phyloP scores from a whole-genome alignment of 2,329 filamentous ascomycete species.

The Didymella lethalis region DNA sequence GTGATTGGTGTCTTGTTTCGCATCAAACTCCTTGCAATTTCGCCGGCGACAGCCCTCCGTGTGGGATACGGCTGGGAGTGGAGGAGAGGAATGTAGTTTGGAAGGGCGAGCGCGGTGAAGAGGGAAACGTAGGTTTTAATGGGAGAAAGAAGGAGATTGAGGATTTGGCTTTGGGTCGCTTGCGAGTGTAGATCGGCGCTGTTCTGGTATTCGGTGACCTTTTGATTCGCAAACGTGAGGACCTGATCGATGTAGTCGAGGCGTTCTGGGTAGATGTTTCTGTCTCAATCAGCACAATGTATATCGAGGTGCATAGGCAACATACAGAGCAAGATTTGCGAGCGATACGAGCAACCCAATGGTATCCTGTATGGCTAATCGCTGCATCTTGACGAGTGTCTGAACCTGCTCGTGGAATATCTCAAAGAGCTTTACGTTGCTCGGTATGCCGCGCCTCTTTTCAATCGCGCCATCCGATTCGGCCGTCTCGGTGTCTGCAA shows the following conservation, averaged over 20 bases:
- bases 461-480: slow-evolving; percentile 54
- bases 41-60: slow-evolving; percentile 86
- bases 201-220: slow-evolving; percentile 88
- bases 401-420: slow-evolving; percentile 97
- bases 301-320: slow-evolving; percentile 9
- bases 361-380: slow-evolving; percentile 91
- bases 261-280: slow-evolving; percentile 90
- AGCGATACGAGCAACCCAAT: slow-evolving; percentile 94
- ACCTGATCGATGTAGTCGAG: slow-evolving; percentile 97
- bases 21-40: slow-evolving; percentile 83
- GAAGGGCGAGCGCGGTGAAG: slow-evolving; percentile 93
- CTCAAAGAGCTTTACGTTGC: slow-evolving; percentile 89
- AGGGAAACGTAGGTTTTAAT: slow-evolving; percentile 90
- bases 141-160: slow-evolving; percentile 89
- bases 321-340: slow-evolving; percentile 82
- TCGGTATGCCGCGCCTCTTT: slow-evolving; percentile 67
- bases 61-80: slow-evolving; percentile 94
- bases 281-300: slow-evolving; percentile 42
- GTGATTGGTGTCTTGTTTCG: slow-evolving; percentile 81
- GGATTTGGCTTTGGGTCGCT: slow-evolving; percentile 84
- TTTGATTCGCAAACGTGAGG: slow-evolving; percentile 83
- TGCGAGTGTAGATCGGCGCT: slow-evolving; percentile 94
- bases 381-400: slow-evolving; percentile 88
- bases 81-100: slow-evolving; percentile 88
- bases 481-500: slow-evolving; percentile 49